Evolutionary conservation across 1,139 yeast genomes (phyloP), one percentile per base, ranked within the genome.

Genomic region (Hemisphaericaspora xylofermentans): DNA sequence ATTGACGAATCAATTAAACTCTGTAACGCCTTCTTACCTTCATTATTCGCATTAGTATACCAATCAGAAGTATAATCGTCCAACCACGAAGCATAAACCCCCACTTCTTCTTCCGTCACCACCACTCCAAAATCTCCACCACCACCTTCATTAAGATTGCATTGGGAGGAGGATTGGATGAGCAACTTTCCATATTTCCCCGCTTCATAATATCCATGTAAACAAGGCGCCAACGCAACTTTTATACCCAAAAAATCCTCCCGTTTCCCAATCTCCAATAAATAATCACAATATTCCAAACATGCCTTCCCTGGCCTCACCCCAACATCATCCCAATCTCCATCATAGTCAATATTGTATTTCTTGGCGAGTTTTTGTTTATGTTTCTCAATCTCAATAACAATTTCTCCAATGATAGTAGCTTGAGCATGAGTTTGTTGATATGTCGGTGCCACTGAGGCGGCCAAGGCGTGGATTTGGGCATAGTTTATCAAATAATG

Each of bases 151-250:
- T 31, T 19, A 27, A 61, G 44, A 1, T 54, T 38, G 4, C 43
- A 25, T 12, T 44, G 43, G 1, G n/a, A n/a, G n/a, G n/a, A n/a
- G n/a, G n/a, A n/a, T n/a, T n/a, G n/a, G n/a, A n/a, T n/a, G n/a
- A n/a, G n/a, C n/a, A n/a, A n/a, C n/a, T n/a, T n/a, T n/a, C 68
- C 75, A 43, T 51, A 58, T 0, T 40, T 36, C 0, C 68, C 76
- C 0, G 86, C 82, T 43, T 78, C 75, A 29, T 76, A 76, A 57
- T 84, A 85, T 1, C 95, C 96, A 56, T 82, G 76, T 33, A 85
- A 63, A 59, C 95, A 87, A 0, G 96, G 95, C 2, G 89, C 76
- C 39, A 86, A 61, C 0, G 94, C 87, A 6, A 82, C 74, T 45
- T 79, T 78, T 38, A 84, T 72, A 18, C 83, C 86, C 29, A 82